phyloP scores from a whole-genome alignment of 2,329 filamentous ascomycete genomes.

The Fusarium sulawesiense region DNA sequence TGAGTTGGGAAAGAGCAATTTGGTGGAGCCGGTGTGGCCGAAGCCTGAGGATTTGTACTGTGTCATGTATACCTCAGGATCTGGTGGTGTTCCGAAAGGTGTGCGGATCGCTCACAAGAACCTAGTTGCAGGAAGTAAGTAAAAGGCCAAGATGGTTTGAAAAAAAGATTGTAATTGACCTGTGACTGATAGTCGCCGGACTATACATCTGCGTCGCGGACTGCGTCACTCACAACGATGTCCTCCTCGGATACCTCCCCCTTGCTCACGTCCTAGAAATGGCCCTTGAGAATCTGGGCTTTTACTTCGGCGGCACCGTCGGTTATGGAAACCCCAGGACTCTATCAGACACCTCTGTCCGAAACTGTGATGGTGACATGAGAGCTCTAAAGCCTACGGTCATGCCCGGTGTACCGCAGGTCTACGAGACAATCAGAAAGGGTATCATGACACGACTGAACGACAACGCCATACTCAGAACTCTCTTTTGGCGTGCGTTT shows the following conservation, averaged over 20 bases:
- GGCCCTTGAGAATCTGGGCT: conserved; percentile 88
- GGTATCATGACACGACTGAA: conserved; percentile 85
- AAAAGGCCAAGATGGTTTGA: neutral
- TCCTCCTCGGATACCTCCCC: conserved; percentile 88
- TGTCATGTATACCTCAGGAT: conserved; percentile 87
- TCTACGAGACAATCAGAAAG: conserved; percentile 98
- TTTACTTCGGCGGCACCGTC: conserved; percentile 89
- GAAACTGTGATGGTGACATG: conserved; percentile 93
- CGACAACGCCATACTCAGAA: conserved; percentile 73
- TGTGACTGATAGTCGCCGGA: conserved; percentile 70
- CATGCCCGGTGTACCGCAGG: conserved; percentile 91
- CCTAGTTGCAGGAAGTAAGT: conserved; percentile 73
- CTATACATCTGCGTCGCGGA: conserved; percentile 80
- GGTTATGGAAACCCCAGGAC: conserved; percentile 93
- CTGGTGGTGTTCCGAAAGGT: conserved; percentile 88
- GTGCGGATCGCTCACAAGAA: conserved; percentile 84
- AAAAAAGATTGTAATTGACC: neutral
- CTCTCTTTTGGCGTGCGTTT: conserved; percentile 80
- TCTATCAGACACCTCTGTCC: conserved; percentile 83
- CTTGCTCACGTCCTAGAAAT: conserved; percentile 96
- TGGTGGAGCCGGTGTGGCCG: conserved; percentile 75
- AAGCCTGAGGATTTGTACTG: conserved; percentile 82
- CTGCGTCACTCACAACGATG: conserved; percentile 80
- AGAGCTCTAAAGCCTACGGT: conserved; percentile 88
- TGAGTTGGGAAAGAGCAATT: conserved; percentile 71